Conservation (phyloP, 2,329 filamentous ascomycete genomes). For the Xylariaceae sp. region DNA sequence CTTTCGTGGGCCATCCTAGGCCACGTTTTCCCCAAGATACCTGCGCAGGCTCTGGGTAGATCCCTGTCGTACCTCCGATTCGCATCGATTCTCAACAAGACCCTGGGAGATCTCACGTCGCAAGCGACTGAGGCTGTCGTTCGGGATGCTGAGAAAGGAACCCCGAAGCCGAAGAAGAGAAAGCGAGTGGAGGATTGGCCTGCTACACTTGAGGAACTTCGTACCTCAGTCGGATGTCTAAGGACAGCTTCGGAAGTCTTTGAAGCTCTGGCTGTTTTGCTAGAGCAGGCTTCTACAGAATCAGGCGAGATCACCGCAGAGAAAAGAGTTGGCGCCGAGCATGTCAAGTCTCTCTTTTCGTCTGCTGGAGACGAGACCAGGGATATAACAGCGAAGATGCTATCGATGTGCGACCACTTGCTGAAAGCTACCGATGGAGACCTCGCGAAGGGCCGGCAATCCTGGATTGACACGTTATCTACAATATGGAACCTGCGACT, state of each 20-base stretch:
- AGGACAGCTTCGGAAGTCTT: conserved; percentile 46
- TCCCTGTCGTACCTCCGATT: conserved; percentile 68
- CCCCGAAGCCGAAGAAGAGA: conserved; percentile 30
- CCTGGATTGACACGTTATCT: conserved; percentile 45
- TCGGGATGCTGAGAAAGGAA: conserved; percentile 22
- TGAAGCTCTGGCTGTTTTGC: conserved; percentile 40
- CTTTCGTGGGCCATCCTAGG: conserved; percentile 58
- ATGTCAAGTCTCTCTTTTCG: conserved; percentile 53
- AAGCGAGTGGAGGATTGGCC: conserved; percentile 39
- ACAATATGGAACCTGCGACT: conserved; percentile 51
- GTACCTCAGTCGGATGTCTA: conserved; percentile 38
- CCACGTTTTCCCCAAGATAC: conserved; percentile 58
- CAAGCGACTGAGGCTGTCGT: conserved; percentile 15
- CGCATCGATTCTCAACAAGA: conserved; percentile 58
- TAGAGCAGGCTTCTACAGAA: conserved; percentile 40
- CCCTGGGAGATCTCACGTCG: conserved; percentile 53
- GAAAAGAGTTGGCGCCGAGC: conserved; percentile 51
- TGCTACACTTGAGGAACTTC: conserved; percentile 40
- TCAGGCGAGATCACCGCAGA: conserved; percentile 32
- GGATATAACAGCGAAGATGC: conserved; percentile 40
- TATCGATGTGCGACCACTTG: conserved; percentile 41
- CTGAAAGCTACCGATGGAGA: conserved; percentile 32
- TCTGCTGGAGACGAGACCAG: conserved; percentile 44
- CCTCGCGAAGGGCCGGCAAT: conserved; percentile 35
- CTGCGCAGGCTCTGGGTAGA: conserved; percentile 63